These are phyloP conservation scores for Auriculariales sp. DNA, from an alignment of 768 basidiomycete species.

Conservation along the genomic window DNA sequence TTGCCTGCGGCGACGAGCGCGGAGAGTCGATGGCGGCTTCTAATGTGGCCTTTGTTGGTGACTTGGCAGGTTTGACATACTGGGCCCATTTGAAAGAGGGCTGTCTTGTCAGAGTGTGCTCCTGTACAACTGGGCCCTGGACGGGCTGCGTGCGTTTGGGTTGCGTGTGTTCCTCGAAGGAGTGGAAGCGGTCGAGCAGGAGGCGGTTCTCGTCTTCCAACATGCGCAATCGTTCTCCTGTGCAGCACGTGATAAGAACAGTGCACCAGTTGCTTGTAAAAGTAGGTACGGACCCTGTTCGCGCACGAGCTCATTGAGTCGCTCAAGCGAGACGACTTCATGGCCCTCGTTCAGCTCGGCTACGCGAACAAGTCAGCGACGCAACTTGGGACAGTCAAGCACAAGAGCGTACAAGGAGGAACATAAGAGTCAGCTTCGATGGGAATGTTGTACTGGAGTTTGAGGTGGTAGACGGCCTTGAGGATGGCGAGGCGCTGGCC, in stretches of 20 bases:
- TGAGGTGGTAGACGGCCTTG: constrained; percentile 82
- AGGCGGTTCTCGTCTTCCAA: constrained; percentile 71
- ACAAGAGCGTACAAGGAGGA: constrained; percentile 82
- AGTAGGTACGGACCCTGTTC: constrained; percentile 46
- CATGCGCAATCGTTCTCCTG: constrained; percentile 51
- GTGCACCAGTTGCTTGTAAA: constrained; percentile 1
- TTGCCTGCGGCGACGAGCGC: constrained; percentile 61
- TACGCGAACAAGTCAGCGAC: constrained; percentile 12
- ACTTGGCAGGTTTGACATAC: constrained; percentile 60
- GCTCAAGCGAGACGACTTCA: constrained; percentile 46
- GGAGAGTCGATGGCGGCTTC: constrained; percentile 47
- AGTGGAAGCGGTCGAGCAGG: constrained; percentile 38
- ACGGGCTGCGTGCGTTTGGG: neutral
- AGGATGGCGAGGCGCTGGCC: constrained; percentile 87
- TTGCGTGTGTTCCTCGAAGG: constrained; percentile 1
- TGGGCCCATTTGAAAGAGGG: constrained; percentile 84
- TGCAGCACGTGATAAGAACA: constrained; percentile 1
- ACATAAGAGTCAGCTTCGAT: constrained; percentile 77
- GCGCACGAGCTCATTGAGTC: constrained; percentile 47
- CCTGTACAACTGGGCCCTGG: constrained; percentile 11
- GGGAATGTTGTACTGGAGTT: constrained; percentile 68
- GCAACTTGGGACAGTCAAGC: constrained; percentile 6
- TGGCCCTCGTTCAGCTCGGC: constrained; percentile 45
- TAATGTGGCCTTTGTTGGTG: constrained; percentile 63
- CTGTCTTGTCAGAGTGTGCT: constrained; percentile 45